Percentiles rank a stretch among this genome's conserved stretches.
Conservation (phyloP, 495 filamentous ascomycete species). For the Cercophora samala region DNA sequence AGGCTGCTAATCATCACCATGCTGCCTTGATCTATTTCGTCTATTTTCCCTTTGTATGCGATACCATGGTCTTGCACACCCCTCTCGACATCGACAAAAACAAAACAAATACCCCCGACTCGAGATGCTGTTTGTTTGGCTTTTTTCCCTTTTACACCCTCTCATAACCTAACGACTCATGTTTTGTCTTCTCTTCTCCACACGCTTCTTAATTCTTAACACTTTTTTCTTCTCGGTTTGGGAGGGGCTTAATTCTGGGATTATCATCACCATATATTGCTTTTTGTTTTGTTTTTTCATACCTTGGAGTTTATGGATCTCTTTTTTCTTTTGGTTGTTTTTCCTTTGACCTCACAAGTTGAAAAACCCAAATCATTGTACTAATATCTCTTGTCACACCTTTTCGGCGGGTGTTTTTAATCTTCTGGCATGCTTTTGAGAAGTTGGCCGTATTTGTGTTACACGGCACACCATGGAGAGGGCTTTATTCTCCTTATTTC, state of each 20-base stretch:
- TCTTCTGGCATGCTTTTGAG: background rate
- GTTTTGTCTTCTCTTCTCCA: conserved; percentile 7
- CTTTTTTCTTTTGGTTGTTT: background rate
- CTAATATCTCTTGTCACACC: background rate
- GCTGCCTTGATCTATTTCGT: conserved; percentile 12
- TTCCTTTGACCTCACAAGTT: background rate
- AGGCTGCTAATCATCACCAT: conserved; percentile 17
- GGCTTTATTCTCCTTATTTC: background rate
- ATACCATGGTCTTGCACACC: background rate
- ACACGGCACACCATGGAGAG: background rate
- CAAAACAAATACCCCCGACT: conserved; percentile 9
- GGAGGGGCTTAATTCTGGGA: background rate
- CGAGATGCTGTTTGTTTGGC: conserved; percentile 9
- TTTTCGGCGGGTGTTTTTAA: background rate
- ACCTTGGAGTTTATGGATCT: background rate
- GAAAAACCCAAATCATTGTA: conserved; percentile 4
- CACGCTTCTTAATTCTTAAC: background rate
- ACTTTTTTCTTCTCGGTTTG: background rate
- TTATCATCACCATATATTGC: background rate
- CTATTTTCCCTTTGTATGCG: conserved; percentile 2
- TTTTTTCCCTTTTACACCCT: conserved; percentile 6
- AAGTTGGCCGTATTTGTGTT: background rate
- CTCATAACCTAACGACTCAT: conserved; percentile 7
- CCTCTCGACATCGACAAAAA: conserved; percentile 7
- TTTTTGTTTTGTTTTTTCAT: background rate